These are phyloP conservation scores for Leptographium radiaticola DNA, from an alignment of 2,329 filamentous ascomycete species.

Conservation along the genomic window DNA sequence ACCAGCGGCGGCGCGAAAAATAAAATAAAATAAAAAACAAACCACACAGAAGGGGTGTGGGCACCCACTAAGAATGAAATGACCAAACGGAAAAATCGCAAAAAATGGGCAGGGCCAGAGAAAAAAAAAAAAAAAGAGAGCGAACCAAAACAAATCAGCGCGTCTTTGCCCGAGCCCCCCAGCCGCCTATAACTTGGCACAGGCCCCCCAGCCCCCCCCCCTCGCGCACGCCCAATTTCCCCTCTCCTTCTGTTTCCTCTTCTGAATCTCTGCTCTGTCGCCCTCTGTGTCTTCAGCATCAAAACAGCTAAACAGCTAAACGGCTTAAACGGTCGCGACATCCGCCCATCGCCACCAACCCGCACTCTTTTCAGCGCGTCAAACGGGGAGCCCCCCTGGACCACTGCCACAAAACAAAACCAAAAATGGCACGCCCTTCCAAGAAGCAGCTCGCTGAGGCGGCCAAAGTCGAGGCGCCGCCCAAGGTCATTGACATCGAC, in stretches of 20 bases:
- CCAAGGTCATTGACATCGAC: slow-evolving; percentile 50
- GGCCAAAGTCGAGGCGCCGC: slow-evolving; percentile 20
- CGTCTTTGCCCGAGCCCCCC: slow-evolving; percentile 10
- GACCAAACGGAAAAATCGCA: neutral
- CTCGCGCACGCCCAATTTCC: slow-evolving; percentile 5
- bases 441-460: slow-evolving; percentile 16
- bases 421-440: slow-evolving; percentile 16
- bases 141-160: slow-evolving; percentile 12
- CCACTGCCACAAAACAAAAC: neutral
- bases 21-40: neutral
- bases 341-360: slow-evolving; percentile 4
- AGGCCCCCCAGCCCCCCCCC: slow-evolving; percentile 11
- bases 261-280: too few species aligned
- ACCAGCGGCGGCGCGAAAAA: neutral
- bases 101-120: neutral
- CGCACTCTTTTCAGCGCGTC: neutral
- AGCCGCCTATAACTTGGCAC: slow-evolving; percentile 14
- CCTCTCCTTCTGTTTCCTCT: slow-evolving; percentile 2
- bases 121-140: slow-evolving; percentile 6
- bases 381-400: neutral
- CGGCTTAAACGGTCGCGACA: neutral
- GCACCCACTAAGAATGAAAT: slow-evolving; percentile 1
- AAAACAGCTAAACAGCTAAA: neutral
- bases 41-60: neutral
- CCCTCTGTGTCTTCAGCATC: slow-evolving; percentile 6